Percentiles rank a stretch among this genome's conserved stretches.
phyloP scores from a whole-genome alignment of 2,329 filamentous ascomycete genomes.

The Myriosclerotinia duriaeana region DNA sequence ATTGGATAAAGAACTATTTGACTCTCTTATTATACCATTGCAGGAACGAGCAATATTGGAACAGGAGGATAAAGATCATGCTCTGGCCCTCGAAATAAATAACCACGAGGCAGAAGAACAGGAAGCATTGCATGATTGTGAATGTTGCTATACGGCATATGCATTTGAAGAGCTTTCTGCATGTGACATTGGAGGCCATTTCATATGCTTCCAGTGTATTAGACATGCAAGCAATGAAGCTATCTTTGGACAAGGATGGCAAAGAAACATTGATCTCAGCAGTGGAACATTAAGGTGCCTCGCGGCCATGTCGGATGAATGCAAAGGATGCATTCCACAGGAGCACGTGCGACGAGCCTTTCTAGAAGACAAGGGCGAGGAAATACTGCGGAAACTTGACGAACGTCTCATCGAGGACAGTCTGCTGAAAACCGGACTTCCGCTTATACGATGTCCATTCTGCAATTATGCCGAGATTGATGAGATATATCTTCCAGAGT shows the following conservation, averaged over 20 bases:
- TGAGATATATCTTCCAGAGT: constrained; percentile 63
- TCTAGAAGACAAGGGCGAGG: constrained; percentile 62
- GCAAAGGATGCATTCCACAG: constrained; percentile 69
- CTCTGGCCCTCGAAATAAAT: constrained; percentile 55
- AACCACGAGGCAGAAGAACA: constrained; percentile 58
- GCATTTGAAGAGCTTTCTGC: constrained; percentile 71
- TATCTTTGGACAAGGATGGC: constrained; percentile 90
- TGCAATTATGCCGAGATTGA: constrained; percentile 90
- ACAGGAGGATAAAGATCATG: constrained; percentile 53
- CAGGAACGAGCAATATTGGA: constrained; percentile 46
- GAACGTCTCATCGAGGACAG: constrained; percentile 75
- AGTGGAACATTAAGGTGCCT: constrained; percentile 78
- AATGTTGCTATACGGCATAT: constrained; percentile 72
- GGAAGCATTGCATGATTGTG: constrained; percentile 65
- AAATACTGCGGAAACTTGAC: constrained; percentile 74
- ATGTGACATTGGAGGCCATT: constrained; percentile 67
- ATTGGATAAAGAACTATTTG: constrained; percentile 61
- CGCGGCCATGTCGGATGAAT: constrained; percentile 70
- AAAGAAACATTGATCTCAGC: constrained; percentile 70
- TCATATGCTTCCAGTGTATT: constrained; percentile 80
- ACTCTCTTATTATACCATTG: constrained; percentile 56
- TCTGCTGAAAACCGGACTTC: constrained; percentile 69
- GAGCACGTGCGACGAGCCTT: constrained; percentile 73
- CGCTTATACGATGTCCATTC: constrained; percentile 82
- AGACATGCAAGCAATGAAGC: constrained; percentile 80